Evolutionary conservation across 306 rosid genomes (phyloP), one percentile per base, ranked within the genome.

Genomic region (Vicia sativa): DNA sequence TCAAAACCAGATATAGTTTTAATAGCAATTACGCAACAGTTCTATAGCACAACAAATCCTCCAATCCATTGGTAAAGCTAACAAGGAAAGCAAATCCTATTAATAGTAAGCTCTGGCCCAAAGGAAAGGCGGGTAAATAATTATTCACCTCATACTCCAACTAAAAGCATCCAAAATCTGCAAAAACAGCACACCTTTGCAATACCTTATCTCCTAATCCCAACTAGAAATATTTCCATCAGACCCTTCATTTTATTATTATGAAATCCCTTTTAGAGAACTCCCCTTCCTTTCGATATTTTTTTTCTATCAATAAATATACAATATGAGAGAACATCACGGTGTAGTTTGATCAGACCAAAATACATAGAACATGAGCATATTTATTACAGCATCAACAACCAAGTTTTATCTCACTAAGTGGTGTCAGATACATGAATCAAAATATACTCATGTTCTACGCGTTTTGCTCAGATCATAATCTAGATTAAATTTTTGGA

Each of bases 11-110:
- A 56, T 15, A 45, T 2, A 58, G 8, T 59, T 75, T 21, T 48
- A 15, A 5, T 11, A 25, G 44, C 48, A 74, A 25, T 50, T 12
- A 25, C 50, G 7, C 38, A 34, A 34, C 38, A 45, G 23, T 71
- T n/a, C n/a, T n/a, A n/a, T n/a, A n/a, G n/a, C n/a, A 46, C 39
- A 71, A 71, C 50, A 46, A 45, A 13, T 21, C 61, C 48, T 46
- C 50, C 61, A 46, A 59, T 16, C 23, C 48, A 35, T 56, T 9
- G 7, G 65, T 58, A 65, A 41, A 26, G 19, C 21, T 29, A 70
- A 70, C 74, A 56, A 66, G 57, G 45, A 42, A 56, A 43, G 46
- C 12, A 58, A 12, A 29, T 14, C 58, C 67, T 34, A 34, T 9
- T 34, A 7, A 34, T 34, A 34, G 38, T 34, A 34, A 34, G 38